Base-by-base conservation (phyloP, 108 stramenopile genomes). In the Cyclotella choctawhatcheeana region DNA sequence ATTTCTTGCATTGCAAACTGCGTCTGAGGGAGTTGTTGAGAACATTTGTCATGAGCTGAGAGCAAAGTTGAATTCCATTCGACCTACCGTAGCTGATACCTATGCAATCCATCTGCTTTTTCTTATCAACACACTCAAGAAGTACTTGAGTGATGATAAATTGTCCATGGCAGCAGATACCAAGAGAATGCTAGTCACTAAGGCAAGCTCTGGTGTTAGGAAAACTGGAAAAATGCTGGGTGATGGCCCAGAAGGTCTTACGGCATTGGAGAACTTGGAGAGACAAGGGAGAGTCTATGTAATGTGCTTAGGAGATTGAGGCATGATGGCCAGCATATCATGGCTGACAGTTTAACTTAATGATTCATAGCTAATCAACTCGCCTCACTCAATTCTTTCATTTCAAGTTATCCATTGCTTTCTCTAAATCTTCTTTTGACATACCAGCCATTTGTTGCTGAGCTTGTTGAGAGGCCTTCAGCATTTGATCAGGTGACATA, bases 231-330 rank as follows among this genome's bases (percentile, higher is more conserved):
- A 64, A 56, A 37, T 58, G 34, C 79, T 86, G 68, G 84, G 86
- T 10, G 81, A 90, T 53, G 93, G 93, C 13, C 93, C 93, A n/a
- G 90, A 93, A 60, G 93, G 93, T 26, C 78, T 94, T 6, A 86
- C 87, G 10, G 88, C 85, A 0, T 30, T 94, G 18, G 93, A 94
- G 63, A 88, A 89, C 29, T 64, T 94, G 44, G 93, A 94, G 64
- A 72, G 93, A 54, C 85, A 90, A 31, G 93, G 93, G 10, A 77
- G 93, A 53, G 90, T 94, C 2, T 94, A 91, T 63, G 89, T 94
- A 0, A 76, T 94, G 34, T 94, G 93, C 67, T 64, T 94, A 32
- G 88, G 87, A 52, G 87, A 89, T 35, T 64, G 29, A 64, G 6
- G 35, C 34, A 5, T n/a, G n/a, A n/a, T n/a, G n/a, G n/a, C n/a